Evolutionary conservation across 2,329 filamentous ascomycete species (phyloP).

Genomic region (Paecilomyces niveus): DNA sequence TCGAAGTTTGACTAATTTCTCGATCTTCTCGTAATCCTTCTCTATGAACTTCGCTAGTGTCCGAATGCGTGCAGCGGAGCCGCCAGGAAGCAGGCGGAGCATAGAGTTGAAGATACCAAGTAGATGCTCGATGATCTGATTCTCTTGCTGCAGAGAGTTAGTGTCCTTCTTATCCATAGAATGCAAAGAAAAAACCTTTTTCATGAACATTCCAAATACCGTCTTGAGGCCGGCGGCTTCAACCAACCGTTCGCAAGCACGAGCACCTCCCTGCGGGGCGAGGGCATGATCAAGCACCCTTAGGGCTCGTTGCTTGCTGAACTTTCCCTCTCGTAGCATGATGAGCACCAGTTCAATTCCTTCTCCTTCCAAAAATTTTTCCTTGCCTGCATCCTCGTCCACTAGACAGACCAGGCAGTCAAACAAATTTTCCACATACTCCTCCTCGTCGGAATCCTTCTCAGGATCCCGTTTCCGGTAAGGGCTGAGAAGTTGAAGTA

Average conservation of each 20-base stretch:
- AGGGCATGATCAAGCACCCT: slow-evolving; percentile 79
- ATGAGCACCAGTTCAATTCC: slow-evolving; percentile 86
- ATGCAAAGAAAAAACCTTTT: slow-evolving; percentile 44
- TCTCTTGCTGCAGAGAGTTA: slow-evolving; percentile 47
- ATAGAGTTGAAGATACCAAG: slow-evolving; percentile 79
- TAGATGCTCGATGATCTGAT: slow-evolving; percentile 66
- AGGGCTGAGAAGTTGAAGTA: slow-evolving; percentile 74
- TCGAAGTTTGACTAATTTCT: slow-evolving; percentile 63
- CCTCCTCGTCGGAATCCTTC: slow-evolving; percentile 82
- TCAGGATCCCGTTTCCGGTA: slow-evolving; percentile 83
- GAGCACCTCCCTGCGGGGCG: slow-evolving; percentile 48
- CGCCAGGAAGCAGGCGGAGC: slow-evolving; percentile 68
- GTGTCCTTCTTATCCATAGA: not conserved
- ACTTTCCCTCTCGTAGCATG: slow-evolving; percentile 83
- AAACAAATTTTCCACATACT: slow-evolving; percentile 92
- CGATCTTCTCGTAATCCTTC: slow-evolving; percentile 81
- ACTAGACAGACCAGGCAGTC: slow-evolving; percentile 75
- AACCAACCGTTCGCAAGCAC: slow-evolving; percentile 69
- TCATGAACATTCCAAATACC: slow-evolving; percentile 82
- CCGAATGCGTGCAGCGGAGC: slow-evolving; percentile 72
- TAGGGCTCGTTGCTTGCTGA: slow-evolving; percentile 69
- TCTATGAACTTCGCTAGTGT: slow-evolving; percentile 92
- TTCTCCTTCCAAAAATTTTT: slow-evolving; percentile 79
- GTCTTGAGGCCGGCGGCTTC: slow-evolving; percentile 79
- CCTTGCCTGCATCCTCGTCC: slow-evolving; percentile 67